Base-by-base conservation (phyloP, 2,329 filamentous ascomycete species). In the Exophiala sp. region DNA sequence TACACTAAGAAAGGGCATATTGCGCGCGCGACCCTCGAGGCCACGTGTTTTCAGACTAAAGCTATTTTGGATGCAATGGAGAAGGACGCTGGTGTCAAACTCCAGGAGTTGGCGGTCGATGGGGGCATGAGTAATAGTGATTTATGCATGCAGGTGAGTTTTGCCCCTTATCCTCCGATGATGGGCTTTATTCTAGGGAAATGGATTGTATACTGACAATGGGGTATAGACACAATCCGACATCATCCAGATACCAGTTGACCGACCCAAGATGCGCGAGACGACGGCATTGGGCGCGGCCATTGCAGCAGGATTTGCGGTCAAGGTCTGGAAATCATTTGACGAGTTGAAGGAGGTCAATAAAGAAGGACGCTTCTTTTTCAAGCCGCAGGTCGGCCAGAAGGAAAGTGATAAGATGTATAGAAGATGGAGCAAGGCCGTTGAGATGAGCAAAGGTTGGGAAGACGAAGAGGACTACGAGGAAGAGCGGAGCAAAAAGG, bases 211-310 rank as follows among this genome's bases (percentile, higher is more conserved):
- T 29, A 29, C 43, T 46, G 24, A 46, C 42, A 18, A 12, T 5
- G 6, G 5, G 9, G 33, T 10, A 12, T 35, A 62, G 60, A 62
- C 88, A 4, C 91, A 96, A 79, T 87, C 91, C 60, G 87, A 95
- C 72, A 81, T 95, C 46, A 89, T 88, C 63, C 84, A 85, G 50
- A 94, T 95, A 62, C 86, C 86, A 34, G 87, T 95, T 55, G 84
- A 92, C 69, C 85, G 91, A 18, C 90, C 91, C 12, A 52, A 57
- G 45, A 95, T 95, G 90, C 85, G 88, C 53, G 91, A 96, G 75
- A 95, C 90, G 2, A 96, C 91, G 1, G 87, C 90, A 1, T 80
- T 96, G 1, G 91, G 91, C 20, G 90, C 91, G 10, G 91, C 91
- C 41, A 92, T 95, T 63, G 89, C 91, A 9, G 91, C 91, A 7